Evolutionary conservation across 371 early-diverging fungal species (phyloP).

Genomic region (Zancudomyces culisetae): DNA sequence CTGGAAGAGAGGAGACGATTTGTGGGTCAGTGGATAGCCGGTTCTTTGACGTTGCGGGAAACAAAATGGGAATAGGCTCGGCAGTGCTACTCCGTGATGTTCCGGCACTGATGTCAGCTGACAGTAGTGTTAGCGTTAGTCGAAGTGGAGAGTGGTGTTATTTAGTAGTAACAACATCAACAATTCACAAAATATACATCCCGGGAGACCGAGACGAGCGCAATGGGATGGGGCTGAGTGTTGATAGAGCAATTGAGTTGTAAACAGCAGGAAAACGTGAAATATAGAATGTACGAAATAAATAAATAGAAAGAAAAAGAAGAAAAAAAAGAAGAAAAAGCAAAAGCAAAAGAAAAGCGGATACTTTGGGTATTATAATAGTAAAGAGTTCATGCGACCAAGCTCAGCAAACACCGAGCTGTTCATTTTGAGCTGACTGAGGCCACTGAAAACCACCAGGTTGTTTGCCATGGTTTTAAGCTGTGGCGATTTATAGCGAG

Average conservation of each 20-base stretch:
- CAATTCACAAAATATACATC: neutral
- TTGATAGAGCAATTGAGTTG: neutral
- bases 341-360: too few species aligned
- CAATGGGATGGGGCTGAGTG: neutral
- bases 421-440: conserved; percentile 64
- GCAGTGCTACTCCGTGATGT: neutral
- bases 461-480: conserved; percentile 30
- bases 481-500: conserved; percentile 15
- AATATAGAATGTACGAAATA: neutral
- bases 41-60: conserved; percentile 1
- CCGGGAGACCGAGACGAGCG: neutral
- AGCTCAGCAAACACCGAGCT: conserved; percentile 53
- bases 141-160: neutral
- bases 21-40: neutral
- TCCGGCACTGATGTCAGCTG: neutral
- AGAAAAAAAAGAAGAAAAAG: neutral
- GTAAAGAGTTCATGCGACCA: conserved; percentile 49
- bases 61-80: neutral
- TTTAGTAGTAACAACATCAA: neutral
- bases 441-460: conserved; percentile 59
- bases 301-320: neutral
- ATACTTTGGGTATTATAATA: too few species aligned
- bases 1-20: neutral
- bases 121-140: neutral
- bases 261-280: neutral